A percentile compares a stretch with the other conserved stretches of the same genome.
These are phyloP conservation scores for Lasiosphaeria miniovina DNA, from an alignment of 495 filamentous ascomycete genomes.

Conservation along the genomic window DNA sequence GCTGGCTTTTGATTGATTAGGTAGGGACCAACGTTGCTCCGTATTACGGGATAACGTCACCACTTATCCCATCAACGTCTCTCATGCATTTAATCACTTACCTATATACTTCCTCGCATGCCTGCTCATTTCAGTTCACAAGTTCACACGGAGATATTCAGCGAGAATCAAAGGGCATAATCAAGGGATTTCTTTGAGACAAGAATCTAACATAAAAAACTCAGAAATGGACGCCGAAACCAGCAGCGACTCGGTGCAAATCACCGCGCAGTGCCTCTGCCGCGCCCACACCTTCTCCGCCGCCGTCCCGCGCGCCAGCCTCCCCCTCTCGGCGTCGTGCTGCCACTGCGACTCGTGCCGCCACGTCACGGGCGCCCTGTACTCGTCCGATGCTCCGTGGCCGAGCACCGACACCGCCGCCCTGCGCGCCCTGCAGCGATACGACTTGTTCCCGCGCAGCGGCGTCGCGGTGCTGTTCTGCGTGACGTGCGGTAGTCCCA, in stretches of 20 bases:
- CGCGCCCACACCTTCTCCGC: slow-evolving; percentile 28
- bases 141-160: neutral
- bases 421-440: slow-evolving; percentile 26
- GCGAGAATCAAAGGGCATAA: too few relatives aligned
- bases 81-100: neutral
- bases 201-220: neutral
- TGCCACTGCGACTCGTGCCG: slow-evolving; percentile 48
- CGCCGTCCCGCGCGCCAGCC: slow-evolving; percentile 13
- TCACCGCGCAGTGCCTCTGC: slow-evolving; percentile 34
- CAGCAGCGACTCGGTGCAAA: slow-evolving; percentile 7
- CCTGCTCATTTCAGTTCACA: neutral
- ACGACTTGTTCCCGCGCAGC: slow-evolving; percentile 26
- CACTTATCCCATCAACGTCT: neutral
- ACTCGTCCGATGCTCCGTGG: slow-evolving; percentile 18
- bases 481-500: slow-evolving; percentile 41
- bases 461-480: slow-evolving; percentile 40
- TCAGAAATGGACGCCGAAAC: neutral
- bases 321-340: slow-evolving; percentile 26
- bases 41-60: neutral
- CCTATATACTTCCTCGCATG: neutral
- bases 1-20: neutral
- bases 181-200: neutral
- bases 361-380: slow-evolving; percentile 34
- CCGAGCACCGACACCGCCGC: slow-evolving; percentile 2
- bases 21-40: neutral